Conservation (phyloP, 1,284 basidiomycete species). For the Boletus albobrunnescens region DNA sequence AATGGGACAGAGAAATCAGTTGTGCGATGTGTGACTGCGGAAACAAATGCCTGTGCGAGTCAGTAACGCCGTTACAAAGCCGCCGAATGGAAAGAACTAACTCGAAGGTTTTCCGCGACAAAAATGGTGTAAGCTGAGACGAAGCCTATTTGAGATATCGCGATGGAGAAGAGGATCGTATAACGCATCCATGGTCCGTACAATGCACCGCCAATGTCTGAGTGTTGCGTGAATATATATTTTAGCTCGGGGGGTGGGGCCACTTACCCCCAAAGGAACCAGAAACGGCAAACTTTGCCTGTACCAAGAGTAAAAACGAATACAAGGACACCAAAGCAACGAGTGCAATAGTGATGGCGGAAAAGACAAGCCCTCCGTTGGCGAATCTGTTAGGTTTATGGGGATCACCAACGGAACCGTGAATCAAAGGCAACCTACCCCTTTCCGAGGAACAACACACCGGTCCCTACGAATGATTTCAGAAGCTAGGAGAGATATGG, state of each 20-base stretch:
- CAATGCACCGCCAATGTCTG: conserved; percentile 90
- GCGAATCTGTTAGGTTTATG: conserved; percentile 62
- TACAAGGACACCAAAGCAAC: conserved; percentile 90
- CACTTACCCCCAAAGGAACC: conserved; percentile 87
- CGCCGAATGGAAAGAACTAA: conserved; percentile 14
- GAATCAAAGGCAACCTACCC: conserved; percentile 44
- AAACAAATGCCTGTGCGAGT: conserved; percentile 64
- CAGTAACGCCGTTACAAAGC: background rate
- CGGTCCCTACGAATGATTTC: conserved; percentile 96
- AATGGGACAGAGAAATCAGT: conserved; percentile 65
- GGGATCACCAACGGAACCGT: conserved; percentile 1
- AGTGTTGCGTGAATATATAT: conserved; percentile 5
- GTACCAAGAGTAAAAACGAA: conserved; percentile 90
- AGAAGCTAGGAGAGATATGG: conserved; percentile 54
- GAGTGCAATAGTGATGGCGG: conserved; percentile 69
- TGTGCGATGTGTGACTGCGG: conserved; percentile 80
- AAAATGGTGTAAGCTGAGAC: conserved; percentile 93
- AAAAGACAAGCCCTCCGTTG: conserved; percentile 95
- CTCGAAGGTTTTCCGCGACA: conserved; percentile 87
- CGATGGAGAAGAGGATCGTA: conserved; percentile 84
- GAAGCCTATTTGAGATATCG: conserved; percentile 88
- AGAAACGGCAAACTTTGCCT: conserved; percentile 85
- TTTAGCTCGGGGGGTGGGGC: background rate
- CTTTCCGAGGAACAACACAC: conserved; percentile 93
- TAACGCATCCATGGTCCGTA: conserved; percentile 94